Evolutionary conservation across 495 filamentous ascomycete species (phyloP), one percentile per base, ranked within the genome.

Genomic region (Podospora bellae-mahoneyi): DNA sequence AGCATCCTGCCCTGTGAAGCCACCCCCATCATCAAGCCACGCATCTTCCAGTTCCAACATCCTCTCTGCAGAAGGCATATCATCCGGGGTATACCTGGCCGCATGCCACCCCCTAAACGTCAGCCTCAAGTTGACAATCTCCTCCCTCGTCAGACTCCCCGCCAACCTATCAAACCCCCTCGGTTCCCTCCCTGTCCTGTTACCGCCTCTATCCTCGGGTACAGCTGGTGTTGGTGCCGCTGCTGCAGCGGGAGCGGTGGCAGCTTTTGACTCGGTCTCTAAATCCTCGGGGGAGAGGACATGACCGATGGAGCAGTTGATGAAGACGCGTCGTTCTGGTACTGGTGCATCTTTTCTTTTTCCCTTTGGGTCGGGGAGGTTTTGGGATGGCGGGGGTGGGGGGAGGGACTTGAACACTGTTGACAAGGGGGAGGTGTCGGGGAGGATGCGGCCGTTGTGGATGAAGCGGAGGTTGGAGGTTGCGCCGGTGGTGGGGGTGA

Each of bases 121-220:
- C 13, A 91, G 84, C 23, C 95, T 88, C 19, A 99, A 86, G 58
- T 87, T 84, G 32, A 91, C 86, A 15, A 99, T 88, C 73, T 99
- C 95, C 4, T 88, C 80, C 2, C 90, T 76, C 0, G 91, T 91
- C 76, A 99, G 94, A 54, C 93, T 92, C 0, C 91, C 75, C 0
- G 97, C 86, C 2, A 97, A 84, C 10, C 95, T 85, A 79, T 97
- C 93, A 81, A 99, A 99, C 60, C 95, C 95, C 7, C 1, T 91
- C 69, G 64, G 44, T 68, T 64, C 62, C 44, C 60, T 18, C 64
- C 26, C 39, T 32, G 30, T 7, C 4, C 39, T 13, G 39, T 48
- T 16, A 13, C 39, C 15, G 39, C 13, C 39, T 10, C 34, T 0
- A 6, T 39, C 34, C 34, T 39, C 34, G 5, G 10, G 6, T 10